Evolutionary conservation across 2,329 filamentous ascomycete species (phyloP).

Genomic region (Cordyceps cateniannulata): DNA sequence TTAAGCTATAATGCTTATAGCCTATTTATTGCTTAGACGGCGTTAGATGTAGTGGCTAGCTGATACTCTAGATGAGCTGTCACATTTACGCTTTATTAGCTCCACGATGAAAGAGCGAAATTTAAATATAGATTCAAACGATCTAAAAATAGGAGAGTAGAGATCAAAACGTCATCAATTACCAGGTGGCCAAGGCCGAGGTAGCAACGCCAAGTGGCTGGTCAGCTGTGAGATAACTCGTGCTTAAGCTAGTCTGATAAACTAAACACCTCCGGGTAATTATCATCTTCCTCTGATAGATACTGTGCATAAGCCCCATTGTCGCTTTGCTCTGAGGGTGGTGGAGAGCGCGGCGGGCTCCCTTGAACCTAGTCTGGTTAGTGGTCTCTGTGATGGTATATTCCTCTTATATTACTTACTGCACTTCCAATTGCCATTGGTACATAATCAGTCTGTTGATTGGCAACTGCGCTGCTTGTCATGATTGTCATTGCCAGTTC

Average conservation of each 20-base stretch:
- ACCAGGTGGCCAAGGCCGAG: background rate
- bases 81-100: background rate
- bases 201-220: background rate
- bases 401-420: background rate
- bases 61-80: background rate
- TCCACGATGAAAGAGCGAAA: background rate
- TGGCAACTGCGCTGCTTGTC: background rate
- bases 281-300: background rate
- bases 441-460: background rate
- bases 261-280: background rate
- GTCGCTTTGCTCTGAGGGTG: background rate
- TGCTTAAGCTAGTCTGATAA: background rate
- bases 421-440: background rate
- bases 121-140: background rate
- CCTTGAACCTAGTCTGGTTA: background rate
- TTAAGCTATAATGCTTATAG: background rate
- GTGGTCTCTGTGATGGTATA: background rate
- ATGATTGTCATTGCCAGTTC: background rate
- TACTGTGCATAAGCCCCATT: background rate
- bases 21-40: background rate
- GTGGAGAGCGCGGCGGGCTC: background rate
- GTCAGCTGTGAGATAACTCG: background rate
- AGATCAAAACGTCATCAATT: background rate
- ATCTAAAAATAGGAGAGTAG: background rate
- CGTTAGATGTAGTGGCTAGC: background rate